Conservation (phyloP, 2,329 filamentous ascomycete species). For the Aureobasidium pullulans region DNA sequence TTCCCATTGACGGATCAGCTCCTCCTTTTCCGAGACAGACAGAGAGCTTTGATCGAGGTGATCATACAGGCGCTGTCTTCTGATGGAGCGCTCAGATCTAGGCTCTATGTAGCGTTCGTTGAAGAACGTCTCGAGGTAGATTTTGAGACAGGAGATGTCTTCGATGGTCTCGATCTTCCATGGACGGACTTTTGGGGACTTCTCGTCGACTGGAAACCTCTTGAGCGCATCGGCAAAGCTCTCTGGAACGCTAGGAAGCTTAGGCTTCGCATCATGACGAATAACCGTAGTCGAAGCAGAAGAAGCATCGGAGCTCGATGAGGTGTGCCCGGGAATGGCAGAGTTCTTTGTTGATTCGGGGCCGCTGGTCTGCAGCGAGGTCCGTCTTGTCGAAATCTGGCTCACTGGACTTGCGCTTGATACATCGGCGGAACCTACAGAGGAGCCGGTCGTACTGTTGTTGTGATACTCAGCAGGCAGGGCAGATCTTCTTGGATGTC, state of each 20-base stretch:
- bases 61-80: constrained; percentile 55
- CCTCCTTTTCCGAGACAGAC: constrained; percentile 47
- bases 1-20: constrained; percentile 52
- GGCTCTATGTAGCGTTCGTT: constrained; percentile 54
- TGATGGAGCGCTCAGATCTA: constrained; percentile 52
- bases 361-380: constrained; percentile 23
- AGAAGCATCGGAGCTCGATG: not conserved
- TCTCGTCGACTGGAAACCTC: constrained; percentile 25
- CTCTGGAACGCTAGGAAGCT: not conserved
- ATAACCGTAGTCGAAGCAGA: not conserved
- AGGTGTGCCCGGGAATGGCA: not conserved
- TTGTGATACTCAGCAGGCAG: not conserved
- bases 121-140: constrained; percentile 80
- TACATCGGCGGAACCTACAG: not conserved
- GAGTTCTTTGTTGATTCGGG: not conserved
- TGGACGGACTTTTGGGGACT: constrained; percentile 16
- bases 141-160: constrained; percentile 69
- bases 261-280: not conserved
- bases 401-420: constrained; percentile 22
- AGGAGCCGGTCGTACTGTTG: not conserved
- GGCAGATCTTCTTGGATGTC: not conserved
- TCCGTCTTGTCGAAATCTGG: constrained; percentile 27
- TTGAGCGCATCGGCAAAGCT: constrained; percentile 25
- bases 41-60: constrained; percentile 54
- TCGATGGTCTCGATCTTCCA: constrained; percentile 57